phyloP scores from a whole-genome alignment of 495 filamentous ascomycete species.

The Hypomontagnella submonticulosa region DNA sequence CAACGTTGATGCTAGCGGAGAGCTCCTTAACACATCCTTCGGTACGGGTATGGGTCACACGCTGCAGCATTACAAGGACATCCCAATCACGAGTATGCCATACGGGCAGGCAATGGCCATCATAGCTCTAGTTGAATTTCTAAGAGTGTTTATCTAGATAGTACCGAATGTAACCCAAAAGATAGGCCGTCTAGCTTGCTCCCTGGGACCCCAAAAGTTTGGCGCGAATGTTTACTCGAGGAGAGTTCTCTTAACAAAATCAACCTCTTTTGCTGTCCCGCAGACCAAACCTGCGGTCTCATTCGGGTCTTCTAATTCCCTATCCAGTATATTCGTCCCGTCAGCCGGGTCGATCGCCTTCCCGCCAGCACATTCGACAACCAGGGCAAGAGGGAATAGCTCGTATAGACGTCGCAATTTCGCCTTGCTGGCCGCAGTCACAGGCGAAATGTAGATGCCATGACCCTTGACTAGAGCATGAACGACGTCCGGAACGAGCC shows the following conservation, averaged over 20 bases:
- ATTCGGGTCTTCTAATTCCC: constrained; percentile 50
- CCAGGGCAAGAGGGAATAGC: constrained; percentile 60
- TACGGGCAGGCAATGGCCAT: constrained; percentile 84
- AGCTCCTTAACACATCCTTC: constrained; percentile 75
- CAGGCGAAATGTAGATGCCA: constrained; percentile 63
- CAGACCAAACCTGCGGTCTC: constrained; percentile 62
- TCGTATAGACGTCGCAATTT: constrained; percentile 64
- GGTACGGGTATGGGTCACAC: constrained; percentile 76
- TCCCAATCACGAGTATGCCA: constrained; percentile 77
- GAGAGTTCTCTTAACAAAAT: constrained; percentile 44
- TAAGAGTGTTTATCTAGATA: constrained; percentile 64
- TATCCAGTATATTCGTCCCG: constrained; percentile 54
- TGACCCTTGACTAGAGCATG: constrained; percentile 64
- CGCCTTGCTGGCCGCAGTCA: constrained; percentile 55
- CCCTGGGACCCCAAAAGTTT: neutral
- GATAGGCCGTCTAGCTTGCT: neutral
- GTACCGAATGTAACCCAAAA: neutral
- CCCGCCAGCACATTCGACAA: constrained; percentile 65
- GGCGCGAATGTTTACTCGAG: constrained; percentile 8
- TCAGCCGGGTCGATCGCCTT: constrained; percentile 55
- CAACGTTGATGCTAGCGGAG: constrained; percentile 68
- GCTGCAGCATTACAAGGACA: constrained; percentile 75
- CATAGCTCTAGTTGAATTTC: constrained; percentile 74
- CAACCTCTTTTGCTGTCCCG: constrained; percentile 60
- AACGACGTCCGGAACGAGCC: constrained; percentile 64